A percentile compares a stretch with the other conserved stretches of the same genome.
These are phyloP conservation scores for Paramecium sonneborni DNA, from an alignment of 73 alveolate genomes.

Conservation along the genomic window DNA sequence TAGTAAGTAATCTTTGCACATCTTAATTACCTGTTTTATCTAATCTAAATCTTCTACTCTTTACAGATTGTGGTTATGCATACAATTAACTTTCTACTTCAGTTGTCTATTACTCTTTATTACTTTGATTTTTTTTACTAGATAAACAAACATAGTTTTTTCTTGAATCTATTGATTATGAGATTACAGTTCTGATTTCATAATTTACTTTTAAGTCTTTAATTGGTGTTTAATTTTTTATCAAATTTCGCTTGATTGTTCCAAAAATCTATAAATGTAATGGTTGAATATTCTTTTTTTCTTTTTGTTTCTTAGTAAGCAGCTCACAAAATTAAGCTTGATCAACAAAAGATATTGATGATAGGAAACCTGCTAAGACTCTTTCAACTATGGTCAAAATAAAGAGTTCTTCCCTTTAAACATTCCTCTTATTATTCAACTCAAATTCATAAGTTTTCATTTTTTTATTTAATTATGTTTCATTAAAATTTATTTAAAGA, in stretches of 20 bases:
- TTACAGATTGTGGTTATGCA: background rate
- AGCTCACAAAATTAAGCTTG: conserved; percentile 9
- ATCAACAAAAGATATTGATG: conserved; percentile 9
- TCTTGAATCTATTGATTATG: background rate
- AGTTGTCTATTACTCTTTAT: background rate
- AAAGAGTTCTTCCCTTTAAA: conserved; percentile 34
- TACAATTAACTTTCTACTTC: background rate
- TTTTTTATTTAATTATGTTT: background rate
- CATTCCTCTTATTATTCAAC: background rate
- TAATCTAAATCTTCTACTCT: background rate
- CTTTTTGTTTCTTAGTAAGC: background rate
- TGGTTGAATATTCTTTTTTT: background rate
- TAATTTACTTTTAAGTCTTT: background rate
- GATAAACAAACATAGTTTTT: background rate
- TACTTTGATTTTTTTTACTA: background rate
- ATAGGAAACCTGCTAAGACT: conserved; percentile 5
- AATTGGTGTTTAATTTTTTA: background rate
- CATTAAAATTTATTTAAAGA: background rate
- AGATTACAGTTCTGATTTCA: background rate
- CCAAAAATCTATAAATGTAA: background rate
- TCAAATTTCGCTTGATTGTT: background rate
- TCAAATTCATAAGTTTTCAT: conserved; percentile 23
- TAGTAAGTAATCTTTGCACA: background rate
- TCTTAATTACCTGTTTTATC: background rate
- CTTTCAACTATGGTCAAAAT: conserved; percentile 10